Conservation (phyloP, 495 filamentous ascomycete species). For the Penicillium pulvis region DNA sequence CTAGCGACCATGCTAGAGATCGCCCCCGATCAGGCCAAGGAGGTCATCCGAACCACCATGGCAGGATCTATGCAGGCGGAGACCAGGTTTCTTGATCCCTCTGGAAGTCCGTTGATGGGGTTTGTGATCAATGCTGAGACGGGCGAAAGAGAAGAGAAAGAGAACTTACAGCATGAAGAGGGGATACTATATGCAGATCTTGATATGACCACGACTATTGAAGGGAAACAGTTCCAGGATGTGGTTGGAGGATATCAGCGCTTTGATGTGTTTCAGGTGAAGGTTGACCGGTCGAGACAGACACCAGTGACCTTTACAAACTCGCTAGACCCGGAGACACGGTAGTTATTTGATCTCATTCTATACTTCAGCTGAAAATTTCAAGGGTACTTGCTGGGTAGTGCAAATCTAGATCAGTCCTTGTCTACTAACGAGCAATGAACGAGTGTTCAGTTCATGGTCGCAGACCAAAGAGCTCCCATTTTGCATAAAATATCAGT, state of each 20-base stretch:
- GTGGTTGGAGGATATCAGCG: conserved; percentile 46
- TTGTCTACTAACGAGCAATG: too few species aligned
- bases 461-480: too few species aligned
- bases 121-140: background rate
- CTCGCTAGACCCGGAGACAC: too few species aligned
- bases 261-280: conserved; percentile 43
- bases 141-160: conserved; percentile 13
- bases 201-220: conserved; percentile 38
- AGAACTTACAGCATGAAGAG: conserved; percentile 37
- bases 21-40: background rate
- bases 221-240: conserved; percentile 50
- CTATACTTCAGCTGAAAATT: too few species aligned
- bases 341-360: too few species aligned
- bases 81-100: conserved; percentile 2
- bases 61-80: background rate
- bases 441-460: too few species aligned
- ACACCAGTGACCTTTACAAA: conserved; percentile 12
- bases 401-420: too few species aligned
- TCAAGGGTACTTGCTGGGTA: too few species aligned
- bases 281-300: conserved; percentile 31
- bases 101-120: background rate
- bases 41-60: background rate
- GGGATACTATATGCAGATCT: conserved; percentile 47
- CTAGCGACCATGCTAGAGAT: background rate
- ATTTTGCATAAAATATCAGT: too few species aligned